These are phyloP conservation scores for Rubroboletus satanas DNA, from an alignment of 768 basidiomycete genomes.

Conservation along the genomic window DNA sequence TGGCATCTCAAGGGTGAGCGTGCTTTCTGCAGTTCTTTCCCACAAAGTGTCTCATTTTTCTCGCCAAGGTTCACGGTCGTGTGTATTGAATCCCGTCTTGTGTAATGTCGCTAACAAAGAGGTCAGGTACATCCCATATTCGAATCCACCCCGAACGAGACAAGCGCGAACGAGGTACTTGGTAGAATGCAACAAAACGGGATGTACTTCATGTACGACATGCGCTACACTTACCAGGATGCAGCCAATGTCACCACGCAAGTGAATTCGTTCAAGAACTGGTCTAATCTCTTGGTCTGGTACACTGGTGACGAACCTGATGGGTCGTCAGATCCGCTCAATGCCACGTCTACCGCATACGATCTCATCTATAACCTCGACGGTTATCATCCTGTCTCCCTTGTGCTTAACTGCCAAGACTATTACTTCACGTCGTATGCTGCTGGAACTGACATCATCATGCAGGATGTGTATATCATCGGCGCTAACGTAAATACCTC, in stretches of 20 bases:
- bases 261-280: slow-evolving; percentile 63
- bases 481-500: slow-evolving; percentile 64
- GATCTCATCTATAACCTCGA: slow-evolving; percentile 59
- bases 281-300: slow-evolving; percentile 65
- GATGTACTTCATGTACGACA: slow-evolving; percentile 74
- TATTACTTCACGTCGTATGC: slow-evolving; percentile 59
- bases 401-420: slow-evolving; percentile 64
- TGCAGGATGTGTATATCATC: slow-evolving; percentile 54
- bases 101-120: slow-evolving; percentile 5
- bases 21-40: neutral
- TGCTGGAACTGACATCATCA: slow-evolving; percentile 61
- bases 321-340: slow-evolving; percentile 60
- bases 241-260: slow-evolving; percentile 54
- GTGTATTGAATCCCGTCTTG: slow-evolving; percentile 5
- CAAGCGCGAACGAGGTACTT: slow-evolving; percentile 43
- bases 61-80: slow-evolving; percentile 26
- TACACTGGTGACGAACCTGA: slow-evolving; percentile 75
- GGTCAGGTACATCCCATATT: slow-evolving; percentile 66
- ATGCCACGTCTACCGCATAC: slow-evolving; percentile 48
- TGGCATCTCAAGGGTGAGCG: slow-evolving; percentile 28
- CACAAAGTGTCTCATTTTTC: neutral
- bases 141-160: slow-evolving; percentile 52
- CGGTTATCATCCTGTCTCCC: slow-evolving; percentile 62
- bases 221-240: slow-evolving; percentile 70
- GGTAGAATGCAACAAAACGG: slow-evolving; percentile 64